phyloP scores from a whole-genome alignment of 768 basidiomycete genomes.

The Termitomyces sp. region DNA sequence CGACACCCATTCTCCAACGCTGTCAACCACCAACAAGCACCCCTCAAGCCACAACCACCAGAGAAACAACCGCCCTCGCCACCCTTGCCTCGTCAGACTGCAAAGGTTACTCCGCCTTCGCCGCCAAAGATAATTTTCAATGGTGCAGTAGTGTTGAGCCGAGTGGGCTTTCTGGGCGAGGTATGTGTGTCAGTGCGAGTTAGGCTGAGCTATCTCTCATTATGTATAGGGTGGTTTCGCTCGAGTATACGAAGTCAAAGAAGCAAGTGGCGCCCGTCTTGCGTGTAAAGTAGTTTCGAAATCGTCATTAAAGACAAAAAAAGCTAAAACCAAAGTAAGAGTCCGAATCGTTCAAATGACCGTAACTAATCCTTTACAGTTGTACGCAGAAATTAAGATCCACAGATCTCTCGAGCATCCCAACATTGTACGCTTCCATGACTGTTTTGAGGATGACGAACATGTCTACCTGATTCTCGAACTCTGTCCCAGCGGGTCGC shows the following conservation, averaged over 20 bases:
- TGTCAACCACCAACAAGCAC: constrained; percentile 27
- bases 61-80: constrained; percentile 48
- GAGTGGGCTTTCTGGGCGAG: constrained; percentile 89
- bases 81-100: constrained; percentile 79
- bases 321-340: constrained; percentile 91
- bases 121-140: constrained; percentile 70
- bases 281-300: constrained; percentile 98
- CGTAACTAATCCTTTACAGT: constrained; percentile 39
- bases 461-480: constrained; percentile 99
- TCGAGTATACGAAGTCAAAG: constrained; percentile 92
- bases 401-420: constrained; percentile 89
- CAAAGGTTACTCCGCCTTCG: constrained; percentile 77
- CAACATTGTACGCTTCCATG: constrained; percentile 88
- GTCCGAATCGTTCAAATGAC: not conserved
- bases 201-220: not conserved
- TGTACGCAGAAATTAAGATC: constrained; percentile 99
- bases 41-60: constrained; percentile 26
- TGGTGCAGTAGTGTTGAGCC: constrained; percentile 54
- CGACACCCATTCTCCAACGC: constrained; percentile 32
- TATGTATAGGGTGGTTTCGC: constrained; percentile 81
- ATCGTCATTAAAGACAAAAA: constrained; percentile 87
- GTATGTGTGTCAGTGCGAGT: constrained; percentile 41
- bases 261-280: constrained; percentile 56
- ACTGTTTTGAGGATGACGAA: constrained; percentile 93
- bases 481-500: constrained; percentile 84